Base-by-base conservation (phyloP, 2,329 filamentous ascomycete genomes). In the Epichloe hybrida region DNA sequence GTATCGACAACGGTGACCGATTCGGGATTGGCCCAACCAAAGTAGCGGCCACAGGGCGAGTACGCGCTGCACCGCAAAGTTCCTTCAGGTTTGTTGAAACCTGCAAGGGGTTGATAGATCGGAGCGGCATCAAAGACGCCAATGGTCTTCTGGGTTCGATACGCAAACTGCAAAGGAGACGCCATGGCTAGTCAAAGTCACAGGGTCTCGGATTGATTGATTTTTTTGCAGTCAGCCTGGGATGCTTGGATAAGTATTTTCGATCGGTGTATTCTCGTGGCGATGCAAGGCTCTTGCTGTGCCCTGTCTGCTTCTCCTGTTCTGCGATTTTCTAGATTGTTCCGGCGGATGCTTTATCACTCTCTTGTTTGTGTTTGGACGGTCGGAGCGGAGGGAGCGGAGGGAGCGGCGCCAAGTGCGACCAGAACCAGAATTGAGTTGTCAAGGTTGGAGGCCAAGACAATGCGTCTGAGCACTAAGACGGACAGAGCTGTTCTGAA, bases 131-230 rank as follows among this genome's bases (percentile, higher is more conserved):
- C 87, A 72, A 95, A 81, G 70, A 97, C 77, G 64, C 90, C 90
- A 74, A 98, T 90, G 69, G 83, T 84, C 82, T 96, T 97, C 72
- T 90, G 86, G 70, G 93, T 96, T 73, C 93, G 88, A 79, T 86
- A 95, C 72, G 88, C 88, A 82, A 96, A 86, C 81, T 96, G 91
- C 73, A 91, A 85, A 65, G 87, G 83, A 76, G 77, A 83, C 69
- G 88, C 86, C 89, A 95, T 96, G 80, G 83, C 86, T 89, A 89
- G 80, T 83, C 66, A 88, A 89, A 89, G 85, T 77, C 84, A 88
- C 86, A 86, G 83, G 56, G 55, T 64, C 64, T 64, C 61, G 56
- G 57, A 55, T 56, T 53, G 17, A 15, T 31, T 31, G 21, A n/a
- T n/a, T 34, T 39, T 17, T 13, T 54, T 58, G 59, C 55, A 60